These are phyloP conservation scores for Sphaerulina musiva DNA, from an alignment of 2,329 filamentous ascomycete genomes.

Conservation along the genomic window DNA sequence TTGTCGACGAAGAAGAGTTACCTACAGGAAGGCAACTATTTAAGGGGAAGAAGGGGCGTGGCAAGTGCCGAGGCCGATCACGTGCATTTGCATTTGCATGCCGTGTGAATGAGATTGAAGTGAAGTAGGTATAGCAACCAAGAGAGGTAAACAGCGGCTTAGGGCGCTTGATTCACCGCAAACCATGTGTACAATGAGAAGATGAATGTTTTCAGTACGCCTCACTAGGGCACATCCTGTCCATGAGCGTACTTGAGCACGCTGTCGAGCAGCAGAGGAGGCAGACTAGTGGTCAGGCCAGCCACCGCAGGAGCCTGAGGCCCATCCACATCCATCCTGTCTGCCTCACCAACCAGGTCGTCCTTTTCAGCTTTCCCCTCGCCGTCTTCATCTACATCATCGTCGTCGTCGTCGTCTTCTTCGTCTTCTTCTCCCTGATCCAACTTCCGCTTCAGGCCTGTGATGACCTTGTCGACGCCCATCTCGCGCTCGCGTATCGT, in stretches of 20 bases:
- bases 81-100: no score
- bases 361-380: conserved; percentile 38
- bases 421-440: conserved; percentile 51
- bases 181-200: background rate
- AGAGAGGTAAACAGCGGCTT: no score
- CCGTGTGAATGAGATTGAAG: no score
- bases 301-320: background rate
- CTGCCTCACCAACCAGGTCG: conserved; percentile 19
- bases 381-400: conserved; percentile 33
- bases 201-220: background rate
- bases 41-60: no score
- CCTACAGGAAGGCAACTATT: no score
- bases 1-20: no score
- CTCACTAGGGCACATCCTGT: conserved; percentile 1
- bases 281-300: conserved; percentile 13
- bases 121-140: no score
- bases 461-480: conserved; percentile 64
- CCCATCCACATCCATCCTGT: conserved; percentile 20
- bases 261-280: conserved; percentile 28
- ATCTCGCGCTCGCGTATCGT: conserved; percentile 62
- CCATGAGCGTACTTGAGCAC: conserved; percentile 22
- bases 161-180: background rate
- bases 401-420: conserved; percentile 45
- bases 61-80: no score
- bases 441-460: conserved; percentile 56